Evolutionary conservation across 371 early-diverging fungal genomes (phyloP), one percentile per base, ranked within the genome.

Genomic region (Blakeslea trispora): DNA sequence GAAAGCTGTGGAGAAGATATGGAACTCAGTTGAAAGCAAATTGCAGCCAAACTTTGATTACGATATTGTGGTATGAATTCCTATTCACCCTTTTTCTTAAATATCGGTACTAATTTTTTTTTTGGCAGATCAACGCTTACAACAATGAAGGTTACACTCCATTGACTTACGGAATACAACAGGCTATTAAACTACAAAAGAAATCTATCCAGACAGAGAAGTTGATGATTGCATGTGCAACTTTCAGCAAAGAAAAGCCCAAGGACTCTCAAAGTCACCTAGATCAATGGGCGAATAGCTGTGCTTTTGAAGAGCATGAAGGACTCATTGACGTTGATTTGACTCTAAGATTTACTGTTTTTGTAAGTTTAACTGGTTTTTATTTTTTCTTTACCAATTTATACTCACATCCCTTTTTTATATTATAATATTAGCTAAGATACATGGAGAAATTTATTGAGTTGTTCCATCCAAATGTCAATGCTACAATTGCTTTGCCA

Each of bases 81-180:
- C 21, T 39, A 18, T 18, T 49, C 13, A 39, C 15, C 14, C 31
- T n/a, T n/a, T n/a, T n/a, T n/a, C n/a, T n/a, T n/a, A n/a, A n/a
- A n/a, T n/a, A 37, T 6, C 37, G 2, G 37, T 14, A 13, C 37
- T n/a, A n/a, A n/a, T n/a, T n/a, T n/a, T n/a, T 2, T 17, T 11
- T 0, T 9, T 34, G 47, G 7, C 3, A 78, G 79, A 49, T 57
- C 24, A 70, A 79, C 31, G 39, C 53, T 4, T 11, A 14, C 0
- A 72, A 77, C 37, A 21, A 67, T 4, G 34, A 63, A 13, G 81
- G 77, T 3, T 67, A 59, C 17, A 49, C 69, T 9, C 63, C 75
- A 3, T 35, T 80, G 5, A 23, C 66, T 0, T 50, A 37, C 15
- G 59, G 65, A 43, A 21, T 75, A 22, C 1, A 39, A 0, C 1